Base-by-base conservation (phyloP, 2,329 filamentous ascomycete genomes). In the Epichloe gansuensis region DNA sequence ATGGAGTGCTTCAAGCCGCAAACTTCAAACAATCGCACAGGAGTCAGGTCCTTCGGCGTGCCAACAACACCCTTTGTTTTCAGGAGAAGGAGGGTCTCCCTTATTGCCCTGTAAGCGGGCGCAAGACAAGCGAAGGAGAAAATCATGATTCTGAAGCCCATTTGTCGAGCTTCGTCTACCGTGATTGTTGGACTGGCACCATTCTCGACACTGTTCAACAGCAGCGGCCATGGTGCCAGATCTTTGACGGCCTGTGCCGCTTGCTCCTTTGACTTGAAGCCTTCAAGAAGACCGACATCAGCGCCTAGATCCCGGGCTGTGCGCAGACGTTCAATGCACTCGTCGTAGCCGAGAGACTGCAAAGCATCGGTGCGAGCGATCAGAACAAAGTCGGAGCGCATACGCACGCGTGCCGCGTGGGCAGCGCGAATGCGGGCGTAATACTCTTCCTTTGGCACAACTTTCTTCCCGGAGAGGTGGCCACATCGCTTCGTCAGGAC, bases 401-500 rank as follows among this genome's bases (percentile, higher is more conserved):
- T 62, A 17, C 69, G 66, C 13, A 72, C 65, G 5, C 79, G 69
- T 1, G 80, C 77, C 4, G 71, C 67, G 35, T 68, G 69, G 0
- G 80, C 80, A 0, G 81, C 81, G 3, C 75, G 71, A 59, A 85
- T 79, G 0, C 82, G 72, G 5, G 71, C 65, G 38, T 74, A 65
- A 58, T 73, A 84, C 37, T 75, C 73, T 1, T 75, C 72, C 0
- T 64, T 58, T 1, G 67, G 61, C n/a, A 85, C 81, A 5, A 85
- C 67, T 54, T 79, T 72, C 63, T 86, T 85, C 54, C 80, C 79
- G 1, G 66, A 65, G 0, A 85, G 69, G 60, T 85, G 82, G 0
- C 82, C 82, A 62, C 82, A 86, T 23, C 81, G 76, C 67, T 86
- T 85, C 48, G 74, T 77, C 23, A 75, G 67, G n/a, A 83, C 73